Evolutionary conservation across 352 stramenopile genomes (phyloP).

Genomic region (Globisporangium nunn): DNA sequence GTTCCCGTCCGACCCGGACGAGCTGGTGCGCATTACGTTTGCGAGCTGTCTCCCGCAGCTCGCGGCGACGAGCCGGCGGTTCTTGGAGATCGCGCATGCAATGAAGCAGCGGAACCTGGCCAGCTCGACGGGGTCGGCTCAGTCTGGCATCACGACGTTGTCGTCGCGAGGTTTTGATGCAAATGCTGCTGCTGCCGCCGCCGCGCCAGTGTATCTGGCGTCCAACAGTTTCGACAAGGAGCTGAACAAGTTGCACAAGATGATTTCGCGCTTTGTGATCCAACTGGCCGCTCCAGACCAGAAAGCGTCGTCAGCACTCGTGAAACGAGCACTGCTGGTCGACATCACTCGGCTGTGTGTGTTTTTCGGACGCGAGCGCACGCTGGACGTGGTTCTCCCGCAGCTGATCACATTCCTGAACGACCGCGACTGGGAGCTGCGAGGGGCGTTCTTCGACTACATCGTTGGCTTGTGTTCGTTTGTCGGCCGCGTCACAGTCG

Average conservation of each 20-base stretch:
- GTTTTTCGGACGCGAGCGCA: slow-evolving; percentile 95
- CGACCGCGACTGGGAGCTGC: slow-evolving; percentile 90
- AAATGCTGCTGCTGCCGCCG: slow-evolving; percentile 8
- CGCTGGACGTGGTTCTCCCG: slow-evolving; percentile 93
- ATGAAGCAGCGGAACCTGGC: slow-evolving; percentile 72
- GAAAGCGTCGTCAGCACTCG: slow-evolving; percentile 87
- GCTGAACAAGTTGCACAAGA: slow-evolving; percentile 88
- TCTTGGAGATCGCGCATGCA: slow-evolving; percentile 90
- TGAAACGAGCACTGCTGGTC: slow-evolving; percentile 91
- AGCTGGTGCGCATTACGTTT: slow-evolving; percentile 94
- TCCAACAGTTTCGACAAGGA: slow-evolving; percentile 91
- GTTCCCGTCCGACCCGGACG: slow-evolving; percentile 87
- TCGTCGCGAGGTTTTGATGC: slow-evolving; percentile 37
- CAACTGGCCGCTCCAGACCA: slow-evolving; percentile 88
- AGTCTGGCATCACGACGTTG: slow-evolving; percentile 12
- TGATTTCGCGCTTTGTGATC: slow-evolving; percentile 92
- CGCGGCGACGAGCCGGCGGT: slow-evolving; percentile 89
- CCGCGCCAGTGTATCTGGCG: slow-evolving; percentile 38
- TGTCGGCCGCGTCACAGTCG: slow-evolving; percentile 88
- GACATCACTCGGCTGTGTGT: slow-evolving; percentile 94
- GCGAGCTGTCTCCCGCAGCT: slow-evolving; percentile 90
- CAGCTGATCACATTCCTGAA: slow-evolving; percentile 97
- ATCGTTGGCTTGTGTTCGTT: slow-evolving; percentile 93
- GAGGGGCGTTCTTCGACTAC: slow-evolving; percentile 88
- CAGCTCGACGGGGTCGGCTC: slow-evolving; percentile 25